phyloP scores from a whole-genome alignment of 1,139 yeast species.

The Kodamaea sp. region DNA sequence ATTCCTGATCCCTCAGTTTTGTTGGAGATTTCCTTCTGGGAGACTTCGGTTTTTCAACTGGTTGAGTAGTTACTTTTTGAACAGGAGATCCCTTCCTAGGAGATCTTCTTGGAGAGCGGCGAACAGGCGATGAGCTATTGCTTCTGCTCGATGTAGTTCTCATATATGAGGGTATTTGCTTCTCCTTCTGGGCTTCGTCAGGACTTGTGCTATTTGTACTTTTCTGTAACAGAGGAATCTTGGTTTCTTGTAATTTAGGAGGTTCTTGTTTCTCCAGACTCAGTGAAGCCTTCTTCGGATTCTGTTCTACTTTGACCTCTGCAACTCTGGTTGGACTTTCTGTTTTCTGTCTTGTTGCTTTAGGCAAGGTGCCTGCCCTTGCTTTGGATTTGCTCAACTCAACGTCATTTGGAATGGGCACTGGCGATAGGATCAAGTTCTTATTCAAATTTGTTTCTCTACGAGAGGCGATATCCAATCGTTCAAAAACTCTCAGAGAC shows the following conservation, averaged over 20 bases:
- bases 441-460: slow-evolving; percentile 10
- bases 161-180: slow-evolving; percentile 11
- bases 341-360: too few relatives aligned
- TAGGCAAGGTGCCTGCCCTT: too few relatives aligned
- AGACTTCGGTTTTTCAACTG: too few relatives aligned
- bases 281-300: too few relatives aligned
- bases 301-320: too few relatives aligned
- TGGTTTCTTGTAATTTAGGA: not conserved
- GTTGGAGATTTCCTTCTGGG: too few relatives aligned
- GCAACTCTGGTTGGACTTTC: too few relatives aligned
- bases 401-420: slow-evolving; percentile 11
- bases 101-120: slow-evolving; percentile 2
- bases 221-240: not conserved
- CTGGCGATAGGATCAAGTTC: slow-evolving; percentile 17
- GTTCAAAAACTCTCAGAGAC: slow-evolving; percentile 21
- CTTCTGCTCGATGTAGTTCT: slow-evolving; percentile 9
- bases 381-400: not conserved
- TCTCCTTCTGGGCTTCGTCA: too few relatives aligned
- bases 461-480: slow-evolving; percentile 19
- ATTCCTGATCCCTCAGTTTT: too few relatives aligned
- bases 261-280: too few relatives aligned
- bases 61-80: too few relatives aligned
- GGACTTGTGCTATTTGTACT: not conserved
- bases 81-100: slow-evolving; percentile 2
- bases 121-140: slow-evolving; percentile 9